These are phyloP conservation scores for Boletus barrowsii DNA, from an alignment of 768 basidiomycete species.

Conservation along the genomic window DNA sequence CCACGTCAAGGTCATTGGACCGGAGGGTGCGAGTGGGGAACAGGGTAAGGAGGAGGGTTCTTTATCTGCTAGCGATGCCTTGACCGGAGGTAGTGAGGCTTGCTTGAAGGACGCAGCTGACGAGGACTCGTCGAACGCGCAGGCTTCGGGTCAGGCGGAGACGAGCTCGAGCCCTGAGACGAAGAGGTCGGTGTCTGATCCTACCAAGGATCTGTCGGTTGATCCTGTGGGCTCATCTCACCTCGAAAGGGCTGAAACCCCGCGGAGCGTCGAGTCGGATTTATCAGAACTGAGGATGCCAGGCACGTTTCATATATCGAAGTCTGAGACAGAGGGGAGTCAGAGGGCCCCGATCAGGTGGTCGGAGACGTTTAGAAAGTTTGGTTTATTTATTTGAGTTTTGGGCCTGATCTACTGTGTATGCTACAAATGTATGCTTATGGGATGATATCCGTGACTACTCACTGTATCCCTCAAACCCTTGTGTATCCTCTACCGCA, in stretches of 20 bases:
- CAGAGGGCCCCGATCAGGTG: conserved; percentile 12
- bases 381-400: conserved; percentile 25
- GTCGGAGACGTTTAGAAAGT: conserved; percentile 19
- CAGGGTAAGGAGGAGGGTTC: conserved; percentile 24
- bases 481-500: too few relatives aligned
- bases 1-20: conserved; percentile 39
- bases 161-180: neutral
- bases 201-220: neutral
- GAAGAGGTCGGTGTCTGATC: neutral
- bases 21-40: conserved; percentile 22
- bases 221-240: conserved; percentile 3
- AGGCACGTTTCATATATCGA: conserved; percentile 44
- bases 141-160: neutral
- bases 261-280: conserved; percentile 30
- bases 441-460: neutral
- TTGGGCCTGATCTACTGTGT: neutral
- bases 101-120: conserved; percentile 11
- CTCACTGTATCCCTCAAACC: too few relatives aligned
- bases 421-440: neutral
- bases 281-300: conserved; percentile 44
- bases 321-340: conserved; percentile 1
- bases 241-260: neutral
- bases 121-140: neutral
- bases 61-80: conserved; percentile 17
- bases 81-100: conserved; percentile 17